phyloP scores from a whole-genome alignment of 2,329 filamentous ascomycete genomes.

The Dothideomycetes sp. region DNA sequence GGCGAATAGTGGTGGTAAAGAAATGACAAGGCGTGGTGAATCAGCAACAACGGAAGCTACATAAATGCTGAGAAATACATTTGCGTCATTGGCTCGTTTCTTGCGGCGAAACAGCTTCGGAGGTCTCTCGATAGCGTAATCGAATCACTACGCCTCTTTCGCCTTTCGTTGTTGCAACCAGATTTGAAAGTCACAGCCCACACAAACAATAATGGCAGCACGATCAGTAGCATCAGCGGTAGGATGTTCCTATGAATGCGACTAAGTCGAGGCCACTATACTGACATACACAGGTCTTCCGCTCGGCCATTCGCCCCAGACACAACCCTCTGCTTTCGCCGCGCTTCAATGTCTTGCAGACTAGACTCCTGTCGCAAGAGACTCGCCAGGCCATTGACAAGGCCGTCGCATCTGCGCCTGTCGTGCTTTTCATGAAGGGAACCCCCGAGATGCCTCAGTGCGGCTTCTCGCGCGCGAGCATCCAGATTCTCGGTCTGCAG shows the following conservation, averaged over 20 bases:
- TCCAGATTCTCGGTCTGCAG: conserved; percentile 89
- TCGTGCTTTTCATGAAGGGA: conserved; percentile 99
- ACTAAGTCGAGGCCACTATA: background rate
- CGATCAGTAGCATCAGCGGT: conserved; percentile 9
- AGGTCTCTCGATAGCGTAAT: conserved; percentile 1
- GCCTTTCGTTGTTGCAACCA: no score
- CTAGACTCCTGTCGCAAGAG: conserved; percentile 67
- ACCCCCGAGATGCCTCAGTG: conserved; percentile 94
- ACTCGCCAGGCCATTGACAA: conserved; percentile 79
- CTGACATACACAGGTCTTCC: conserved; percentile 28
- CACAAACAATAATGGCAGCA: conserved; percentile 6
- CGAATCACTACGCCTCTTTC: background rate
- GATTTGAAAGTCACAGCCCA: no score
- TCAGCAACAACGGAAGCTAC: no score
- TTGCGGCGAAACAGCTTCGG: background rate
- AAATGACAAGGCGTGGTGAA: no score
- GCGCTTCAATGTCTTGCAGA: conserved; percentile 35
- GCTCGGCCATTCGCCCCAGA: conserved; percentile 32
- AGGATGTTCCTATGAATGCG: background rate
- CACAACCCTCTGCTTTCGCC: conserved; percentile 27
- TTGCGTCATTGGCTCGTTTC: conserved; percentile 6
- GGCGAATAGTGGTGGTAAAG: no score
- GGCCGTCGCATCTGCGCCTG: conserved; percentile 75
- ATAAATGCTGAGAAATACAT: background rate
- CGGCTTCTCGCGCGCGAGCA: conserved; percentile 87